phyloP scores from a whole-genome alignment of 352 stramenopile genomes.

The Phytophthora parvispora region DNA sequence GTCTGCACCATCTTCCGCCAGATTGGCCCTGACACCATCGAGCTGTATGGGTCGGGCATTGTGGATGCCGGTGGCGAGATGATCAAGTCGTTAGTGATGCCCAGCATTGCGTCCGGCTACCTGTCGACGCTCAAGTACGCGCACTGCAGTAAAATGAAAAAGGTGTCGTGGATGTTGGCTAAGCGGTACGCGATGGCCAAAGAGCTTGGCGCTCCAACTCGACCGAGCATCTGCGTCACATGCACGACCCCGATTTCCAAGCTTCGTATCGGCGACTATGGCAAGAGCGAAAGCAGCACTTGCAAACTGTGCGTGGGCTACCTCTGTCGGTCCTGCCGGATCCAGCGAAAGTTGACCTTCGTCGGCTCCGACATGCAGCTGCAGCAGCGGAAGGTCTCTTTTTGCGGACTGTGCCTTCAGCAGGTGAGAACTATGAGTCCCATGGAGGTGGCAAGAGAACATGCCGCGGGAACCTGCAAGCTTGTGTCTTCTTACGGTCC shows the following conservation, averaged over 20 bases:
- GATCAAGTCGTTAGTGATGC: conserved; percentile 33
- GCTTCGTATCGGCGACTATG: conserved; percentile 23
- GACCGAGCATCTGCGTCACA: conserved; percentile 33
- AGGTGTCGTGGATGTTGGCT: conserved; percentile 37
- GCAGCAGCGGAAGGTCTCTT: conserved; percentile 37
- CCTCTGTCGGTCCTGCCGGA: conserved; percentile 48
- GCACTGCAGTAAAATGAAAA: conserved; percentile 51
- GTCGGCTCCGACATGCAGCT: conserved; percentile 32
- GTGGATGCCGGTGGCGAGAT: conserved; percentile 39
- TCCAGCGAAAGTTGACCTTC: conserved; percentile 46
- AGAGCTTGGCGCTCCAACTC: conserved; percentile 12
- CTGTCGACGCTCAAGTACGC: conserved; percentile 42
- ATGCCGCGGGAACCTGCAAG: conserved; percentile 5
- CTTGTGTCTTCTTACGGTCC: conserved; percentile 5
- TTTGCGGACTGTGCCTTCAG: conserved; percentile 41
- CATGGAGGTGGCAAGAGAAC: conserved; percentile 29
- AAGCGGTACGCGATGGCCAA: conserved; percentile 35
- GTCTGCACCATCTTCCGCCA: conserved; percentile 67
- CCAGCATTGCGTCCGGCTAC: conserved; percentile 29
- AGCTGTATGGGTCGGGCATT: conserved; percentile 52
- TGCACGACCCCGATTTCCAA: conserved; percentile 36
- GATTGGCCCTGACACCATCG: conserved; percentile 42
- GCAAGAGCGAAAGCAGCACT: conserved; percentile 21
- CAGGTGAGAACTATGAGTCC: conserved; percentile 33
- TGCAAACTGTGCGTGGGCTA: conserved; percentile 50